These are phyloP conservation scores for Rhizoctonia solani DNA, from an alignment of 1,284 basidiomycete species.

Conservation along the genomic window DNA sequence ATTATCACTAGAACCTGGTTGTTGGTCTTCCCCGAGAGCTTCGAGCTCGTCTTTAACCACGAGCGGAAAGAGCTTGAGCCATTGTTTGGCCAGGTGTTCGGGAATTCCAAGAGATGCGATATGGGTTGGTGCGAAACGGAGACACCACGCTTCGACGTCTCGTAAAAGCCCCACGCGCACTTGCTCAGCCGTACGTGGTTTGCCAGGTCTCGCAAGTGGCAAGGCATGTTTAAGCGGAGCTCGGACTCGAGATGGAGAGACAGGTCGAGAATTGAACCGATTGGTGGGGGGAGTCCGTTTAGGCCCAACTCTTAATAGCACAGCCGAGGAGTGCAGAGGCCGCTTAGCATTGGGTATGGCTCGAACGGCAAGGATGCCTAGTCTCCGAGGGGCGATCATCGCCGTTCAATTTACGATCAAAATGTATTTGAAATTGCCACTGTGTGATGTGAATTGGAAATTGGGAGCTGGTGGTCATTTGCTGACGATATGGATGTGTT, in stretches of 20 bases:
- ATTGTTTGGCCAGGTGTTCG: not conserved
- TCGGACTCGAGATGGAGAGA: no score
- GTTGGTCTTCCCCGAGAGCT: not conserved
- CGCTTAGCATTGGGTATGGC: not conserved
- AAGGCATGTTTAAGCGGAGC: no score
- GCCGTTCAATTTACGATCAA: no score
- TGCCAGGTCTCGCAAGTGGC: no score
- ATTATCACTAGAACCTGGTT: not conserved
- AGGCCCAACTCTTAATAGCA: no score
- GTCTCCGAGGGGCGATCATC: slow-evolving; percentile 15
- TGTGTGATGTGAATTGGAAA: not conserved
- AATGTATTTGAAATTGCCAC: slow-evolving; percentile 8
- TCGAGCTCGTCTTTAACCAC: not conserved
- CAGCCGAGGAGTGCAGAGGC: slow-evolving; percentile 3
- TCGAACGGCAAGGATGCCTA: slow-evolving; percentile 27
- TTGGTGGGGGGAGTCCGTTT: no score
- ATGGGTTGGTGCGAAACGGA: not conserved
- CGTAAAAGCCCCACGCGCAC: not conserved
- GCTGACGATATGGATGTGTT: slow-evolving; percentile 10
- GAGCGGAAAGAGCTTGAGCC: not conserved
- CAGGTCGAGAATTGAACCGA: no score
- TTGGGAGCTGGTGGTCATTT: not conserved
- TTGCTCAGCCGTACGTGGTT: not conserved
- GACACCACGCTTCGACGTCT: slow-evolving; percentile 3
- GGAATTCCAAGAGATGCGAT: slow-evolving; percentile 8